These are phyloP conservation scores for Torulaspora microellipsoides DNA, from an alignment of 805 yeast genomes.

Conservation along the genomic window DNA sequence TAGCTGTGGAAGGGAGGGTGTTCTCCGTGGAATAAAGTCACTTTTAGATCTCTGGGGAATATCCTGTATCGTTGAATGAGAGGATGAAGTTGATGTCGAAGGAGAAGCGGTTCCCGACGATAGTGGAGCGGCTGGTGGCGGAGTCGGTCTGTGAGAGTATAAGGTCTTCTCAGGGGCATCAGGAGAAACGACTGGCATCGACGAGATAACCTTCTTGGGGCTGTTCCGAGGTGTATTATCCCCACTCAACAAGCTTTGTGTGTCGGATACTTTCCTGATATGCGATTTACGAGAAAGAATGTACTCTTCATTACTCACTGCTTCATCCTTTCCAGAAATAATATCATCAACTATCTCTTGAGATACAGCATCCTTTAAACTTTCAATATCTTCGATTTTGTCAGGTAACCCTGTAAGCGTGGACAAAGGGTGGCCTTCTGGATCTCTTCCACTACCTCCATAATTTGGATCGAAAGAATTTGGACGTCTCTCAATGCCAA, in stretches of 20 bases:
- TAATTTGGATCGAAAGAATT: conserved; percentile 16
- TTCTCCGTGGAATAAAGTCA: conserved; percentile 22
- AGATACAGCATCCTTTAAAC: conserved; percentile 18
- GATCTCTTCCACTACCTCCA: conserved; percentile 2
- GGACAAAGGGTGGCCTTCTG: background rate
- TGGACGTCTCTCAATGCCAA: conserved; percentile 27
- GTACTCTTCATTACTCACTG: conserved; percentile 9
- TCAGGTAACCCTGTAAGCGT: conserved; percentile 13
- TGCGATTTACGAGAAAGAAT: conserved; percentile 22
- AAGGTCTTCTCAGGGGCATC: background rate
- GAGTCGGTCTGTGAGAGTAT: conserved; percentile 7
- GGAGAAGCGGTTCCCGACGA: conserved; percentile 4
- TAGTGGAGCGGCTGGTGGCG: conserved; percentile 3
- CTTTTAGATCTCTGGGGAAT: conserved; percentile 16
- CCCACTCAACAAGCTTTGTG: conserved; percentile 27
- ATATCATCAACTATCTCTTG: conserved; percentile 23
- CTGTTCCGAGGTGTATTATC: conserved; percentile 25
- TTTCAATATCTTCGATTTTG: conserved; percentile 23
- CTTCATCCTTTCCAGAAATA: conserved; percentile 7
- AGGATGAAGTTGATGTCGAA: conserved; percentile 7
- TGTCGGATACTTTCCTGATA: conserved; percentile 29
- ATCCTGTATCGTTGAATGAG: conserved; percentile 8
- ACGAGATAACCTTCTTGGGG: conserved; percentile 16
- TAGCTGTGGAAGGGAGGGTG: conserved; percentile 32
- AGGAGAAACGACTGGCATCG: conserved; percentile 5